Percentiles rank a stretch among this genome's conserved stretches.
phyloP scores from a whole-genome alignment of 2,329 filamentous ascomycete species.

The Fusarium humuli region DNA sequence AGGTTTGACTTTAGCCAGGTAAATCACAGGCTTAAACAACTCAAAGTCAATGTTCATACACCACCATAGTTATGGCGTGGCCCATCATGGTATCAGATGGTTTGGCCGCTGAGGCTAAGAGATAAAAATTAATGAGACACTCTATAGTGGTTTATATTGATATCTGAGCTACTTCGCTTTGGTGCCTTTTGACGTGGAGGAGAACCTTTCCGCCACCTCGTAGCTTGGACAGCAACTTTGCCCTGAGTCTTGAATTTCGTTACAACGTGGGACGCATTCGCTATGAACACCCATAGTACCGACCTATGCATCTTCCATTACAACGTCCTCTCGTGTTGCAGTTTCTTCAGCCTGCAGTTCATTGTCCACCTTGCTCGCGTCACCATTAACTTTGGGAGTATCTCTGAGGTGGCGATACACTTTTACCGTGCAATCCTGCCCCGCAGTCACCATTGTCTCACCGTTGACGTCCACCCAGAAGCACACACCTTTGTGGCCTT shows the following conservation, averaged over 20 bases:
- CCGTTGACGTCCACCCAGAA: constrained; percentile 74
- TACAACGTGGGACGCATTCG: background rate
- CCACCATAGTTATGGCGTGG: background rate
- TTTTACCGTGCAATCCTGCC: constrained; percentile 65
- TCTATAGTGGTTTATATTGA: background rate
- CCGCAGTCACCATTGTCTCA: constrained; percentile 67
- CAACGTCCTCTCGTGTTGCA: constrained; percentile 54
- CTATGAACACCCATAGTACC: background rate
- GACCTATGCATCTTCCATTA: constrained; percentile 50
- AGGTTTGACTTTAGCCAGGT: no score
- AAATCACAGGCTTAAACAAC: background rate
- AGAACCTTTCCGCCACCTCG: background rate
- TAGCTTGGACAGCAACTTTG: background rate
- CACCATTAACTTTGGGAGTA: constrained; percentile 36
- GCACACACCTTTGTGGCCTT: constrained; percentile 66
- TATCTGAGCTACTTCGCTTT: background rate
- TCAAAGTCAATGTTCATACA: background rate
- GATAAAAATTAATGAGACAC: background rate
- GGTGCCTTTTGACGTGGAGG: background rate
- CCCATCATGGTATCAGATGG: background rate
- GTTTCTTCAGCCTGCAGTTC: constrained; percentile 68
- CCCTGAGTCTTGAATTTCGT: background rate
- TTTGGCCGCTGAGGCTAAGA: accelerated
- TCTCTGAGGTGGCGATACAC: constrained; percentile 57
- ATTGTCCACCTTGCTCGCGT: constrained; percentile 32